Percentiles rank a stretch among this genome's conserved stretches.
These are phyloP conservation scores for Anastatica hierochuntica DNA, from an alignment of 345 rosid genomes.

Conservation along the genomic window DNA sequence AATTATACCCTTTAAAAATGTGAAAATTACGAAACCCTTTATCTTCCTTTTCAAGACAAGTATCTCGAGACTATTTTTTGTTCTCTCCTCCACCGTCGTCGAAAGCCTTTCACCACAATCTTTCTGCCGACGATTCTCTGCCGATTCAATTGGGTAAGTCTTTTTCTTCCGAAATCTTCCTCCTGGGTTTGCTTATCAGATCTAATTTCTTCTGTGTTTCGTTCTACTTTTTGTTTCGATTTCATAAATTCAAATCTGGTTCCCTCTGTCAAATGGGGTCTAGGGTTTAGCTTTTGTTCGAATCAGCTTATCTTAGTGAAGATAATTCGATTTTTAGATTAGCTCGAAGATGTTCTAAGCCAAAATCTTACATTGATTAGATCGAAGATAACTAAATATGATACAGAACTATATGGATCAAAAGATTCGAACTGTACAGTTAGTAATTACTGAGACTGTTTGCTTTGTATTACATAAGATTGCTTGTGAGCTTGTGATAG, in stretches of 20 bases:
- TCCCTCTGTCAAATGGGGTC: neutral
- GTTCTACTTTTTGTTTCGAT: neutral
- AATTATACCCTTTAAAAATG: neutral
- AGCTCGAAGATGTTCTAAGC: neutral
- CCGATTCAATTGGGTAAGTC: slow-evolving; percentile 11
- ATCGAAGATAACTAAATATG: too few relatives aligned
- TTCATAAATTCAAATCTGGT: slow-evolving; percentile 3
- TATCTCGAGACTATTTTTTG: neutral
- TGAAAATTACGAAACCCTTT: neutral
- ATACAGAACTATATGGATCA: too few relatives aligned
- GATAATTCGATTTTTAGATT: neutral
- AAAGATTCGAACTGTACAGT: too few relatives aligned
- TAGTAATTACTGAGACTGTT: too few relatives aligned
- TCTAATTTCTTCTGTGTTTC: neutral
- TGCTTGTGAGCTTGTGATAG: too few relatives aligned
- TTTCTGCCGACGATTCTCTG: slow-evolving; percentile 3
- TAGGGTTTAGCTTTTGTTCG: slow-evolving; percentile 16
- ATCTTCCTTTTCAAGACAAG: slow-evolving; percentile 18
- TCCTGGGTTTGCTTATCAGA: neutral
- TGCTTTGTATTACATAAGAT: too few relatives aligned
- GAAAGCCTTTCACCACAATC: neutral
- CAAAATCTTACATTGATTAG: neutral
- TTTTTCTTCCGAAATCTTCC: too few relatives aligned
- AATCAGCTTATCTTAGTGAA: slow-evolving; percentile 1
- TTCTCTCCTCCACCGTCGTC: slow-evolving; percentile 5